Evolutionary conservation across 1,139 yeast species (phyloP).

Genomic region (Suhomyces kunorum): DNA sequence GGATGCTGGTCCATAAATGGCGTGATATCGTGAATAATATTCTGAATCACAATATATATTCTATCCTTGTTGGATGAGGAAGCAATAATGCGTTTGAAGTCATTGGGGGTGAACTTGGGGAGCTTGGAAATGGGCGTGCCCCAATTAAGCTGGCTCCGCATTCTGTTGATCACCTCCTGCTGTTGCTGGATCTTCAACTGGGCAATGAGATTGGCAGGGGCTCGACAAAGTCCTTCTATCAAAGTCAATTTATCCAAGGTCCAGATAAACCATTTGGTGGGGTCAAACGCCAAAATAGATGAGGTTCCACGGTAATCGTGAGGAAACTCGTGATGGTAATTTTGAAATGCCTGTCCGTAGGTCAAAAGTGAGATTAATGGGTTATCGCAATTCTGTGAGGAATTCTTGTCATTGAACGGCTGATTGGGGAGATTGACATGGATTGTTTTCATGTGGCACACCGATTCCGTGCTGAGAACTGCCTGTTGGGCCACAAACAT

Average conservation of each 20-base stretch:
- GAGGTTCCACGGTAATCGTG: constrained; percentile 59
- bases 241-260: constrained; percentile 42
- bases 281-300: constrained; percentile 58
- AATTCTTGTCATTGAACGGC: constrained; percentile 64
- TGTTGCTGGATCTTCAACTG: constrained; percentile 65
- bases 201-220: constrained; percentile 51
- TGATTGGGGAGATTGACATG: constrained; percentile 50
- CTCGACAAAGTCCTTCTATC: constrained; percentile 38
- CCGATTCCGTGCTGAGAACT: constrained; percentile 55
- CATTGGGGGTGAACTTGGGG: constrained; percentile 54
- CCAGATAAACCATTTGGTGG: constrained; percentile 63
- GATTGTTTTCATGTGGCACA: constrained; percentile 53
- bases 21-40: constrained; percentile 71
- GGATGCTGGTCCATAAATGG: constrained; percentile 76
- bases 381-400: constrained; percentile 48
- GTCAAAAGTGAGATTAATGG: constrained; percentile 58
- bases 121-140: constrained; percentile 72
- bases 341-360: constrained; percentile 65
- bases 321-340: constrained; percentile 75
- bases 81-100: constrained; percentile 46
- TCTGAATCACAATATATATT: constrained; percentile 46
- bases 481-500: constrained; percentile 61
- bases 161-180: constrained; percentile 59
- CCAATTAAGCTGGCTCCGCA: constrained; percentile 69
- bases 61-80: constrained; percentile 41